These are phyloP conservation scores for Globisporangium takayamanum DNA, from an alignment of 352 stramenopile genomes.

Conservation along the genomic window DNA sequence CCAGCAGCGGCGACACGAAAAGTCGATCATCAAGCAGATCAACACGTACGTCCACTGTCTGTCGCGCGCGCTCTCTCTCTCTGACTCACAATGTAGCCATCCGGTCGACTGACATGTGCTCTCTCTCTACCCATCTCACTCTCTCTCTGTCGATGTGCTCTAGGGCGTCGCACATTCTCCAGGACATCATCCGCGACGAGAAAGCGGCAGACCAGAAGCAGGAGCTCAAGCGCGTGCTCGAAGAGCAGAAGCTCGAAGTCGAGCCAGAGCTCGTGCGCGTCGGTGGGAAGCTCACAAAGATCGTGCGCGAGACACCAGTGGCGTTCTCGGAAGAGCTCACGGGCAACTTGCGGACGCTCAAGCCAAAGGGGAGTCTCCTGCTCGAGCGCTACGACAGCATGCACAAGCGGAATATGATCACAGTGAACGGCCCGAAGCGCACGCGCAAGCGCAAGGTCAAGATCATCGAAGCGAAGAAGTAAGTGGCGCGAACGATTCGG, in stretches of 20 bases:
- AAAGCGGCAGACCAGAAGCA: slow-evolving; percentile 55
- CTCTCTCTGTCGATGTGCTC: slow-evolving; percentile 8
- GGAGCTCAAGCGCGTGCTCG: slow-evolving; percentile 70
- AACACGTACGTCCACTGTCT: slow-evolving; percentile 52
- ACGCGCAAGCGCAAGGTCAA: slow-evolving; percentile 70
- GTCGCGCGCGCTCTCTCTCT: too few species aligned
- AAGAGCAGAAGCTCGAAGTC: slow-evolving; percentile 70
- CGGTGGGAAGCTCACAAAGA: slow-evolving; percentile 70
- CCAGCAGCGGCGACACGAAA: slow-evolving; percentile 47
- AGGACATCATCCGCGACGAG: slow-evolving; percentile 62
- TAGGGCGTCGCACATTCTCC: slow-evolving; percentile 63
- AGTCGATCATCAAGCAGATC: slow-evolving; percentile 83
- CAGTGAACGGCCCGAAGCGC: slow-evolving; percentile 55
- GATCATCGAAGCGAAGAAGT: slow-evolving; percentile 80
- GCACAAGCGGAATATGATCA: slow-evolving; percentile 84
- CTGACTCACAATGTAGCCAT: background rate
- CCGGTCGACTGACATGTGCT: slow-evolving; percentile 1
- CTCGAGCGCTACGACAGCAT: slow-evolving; percentile 82
- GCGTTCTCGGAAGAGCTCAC: slow-evolving; percentile 78
- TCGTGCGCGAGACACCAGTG: slow-evolving; percentile 62
- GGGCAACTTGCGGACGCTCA: slow-evolving; percentile 69
- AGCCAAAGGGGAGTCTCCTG: slow-evolving; percentile 74
- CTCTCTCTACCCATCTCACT: background rate
- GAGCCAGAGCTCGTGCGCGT: slow-evolving; percentile 62
- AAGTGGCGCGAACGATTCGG: slow-evolving; percentile 4